These are phyloP conservation scores for Apiospora sp. DNA, from an alignment of 2,329 filamentous ascomycete species.

Conservation along the genomic window DNA sequence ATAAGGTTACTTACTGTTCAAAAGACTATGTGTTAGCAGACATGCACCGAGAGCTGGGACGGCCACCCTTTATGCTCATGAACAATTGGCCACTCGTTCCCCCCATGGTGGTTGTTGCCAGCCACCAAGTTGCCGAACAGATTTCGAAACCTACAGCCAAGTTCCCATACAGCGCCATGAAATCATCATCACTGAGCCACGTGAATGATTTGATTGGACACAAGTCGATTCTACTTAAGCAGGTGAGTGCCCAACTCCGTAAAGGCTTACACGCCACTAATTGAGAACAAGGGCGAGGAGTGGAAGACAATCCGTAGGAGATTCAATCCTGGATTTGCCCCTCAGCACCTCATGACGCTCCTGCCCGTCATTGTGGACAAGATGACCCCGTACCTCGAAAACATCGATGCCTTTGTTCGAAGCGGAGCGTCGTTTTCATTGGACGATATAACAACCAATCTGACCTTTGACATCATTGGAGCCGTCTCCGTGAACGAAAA, in stretches of 20 bases:
- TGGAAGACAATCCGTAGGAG: conserved; percentile 42
- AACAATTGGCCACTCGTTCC: conserved; percentile 46
- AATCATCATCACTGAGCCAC: conserved; percentile 35
- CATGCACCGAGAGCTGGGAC: conserved; percentile 42
- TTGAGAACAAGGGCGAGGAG: conserved; percentile 23
- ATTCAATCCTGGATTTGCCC: conserved; percentile 49
- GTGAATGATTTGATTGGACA: conserved; percentile 22
- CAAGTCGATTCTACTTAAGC: neutral
- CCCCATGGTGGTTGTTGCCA: conserved; percentile 44
- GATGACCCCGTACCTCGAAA: conserved; percentile 39
- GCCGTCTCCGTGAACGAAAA: conserved; percentile 30
- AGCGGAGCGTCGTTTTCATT: conserved; percentile 40
- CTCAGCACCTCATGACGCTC: conserved; percentile 47
- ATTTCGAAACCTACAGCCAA: conserved; percentile 42
- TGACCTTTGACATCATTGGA: conserved; percentile 33
- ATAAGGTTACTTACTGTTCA: neutral
- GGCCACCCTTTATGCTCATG: conserved; percentile 44
- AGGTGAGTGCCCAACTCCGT: neutral
- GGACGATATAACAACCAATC: conserved; percentile 38
- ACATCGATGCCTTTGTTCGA: conserved; percentile 41
- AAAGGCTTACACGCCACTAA: neutral
- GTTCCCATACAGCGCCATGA: conserved; percentile 44
- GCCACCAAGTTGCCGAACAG: conserved; percentile 48
- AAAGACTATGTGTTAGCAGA: conserved; percentile 28
- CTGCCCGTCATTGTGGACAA: conserved; percentile 48